These are phyloP conservation scores for Teunomyces stri DNA, from an alignment of 805 yeast species.

Conservation along the genomic window DNA sequence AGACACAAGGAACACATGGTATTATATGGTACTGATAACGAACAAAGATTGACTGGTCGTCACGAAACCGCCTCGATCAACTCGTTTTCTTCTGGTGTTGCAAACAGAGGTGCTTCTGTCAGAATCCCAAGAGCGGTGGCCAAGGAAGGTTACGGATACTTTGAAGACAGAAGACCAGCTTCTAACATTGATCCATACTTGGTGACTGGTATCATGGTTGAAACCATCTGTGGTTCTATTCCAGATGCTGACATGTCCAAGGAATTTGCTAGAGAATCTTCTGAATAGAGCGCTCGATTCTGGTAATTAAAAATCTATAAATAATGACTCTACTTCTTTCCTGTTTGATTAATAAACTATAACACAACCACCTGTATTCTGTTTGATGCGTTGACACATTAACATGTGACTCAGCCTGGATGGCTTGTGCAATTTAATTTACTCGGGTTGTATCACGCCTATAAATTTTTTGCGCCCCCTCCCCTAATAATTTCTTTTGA, in stretches of 20 bases:
- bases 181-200: slow-evolving; percentile 98
- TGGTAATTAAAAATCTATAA: slow-evolving; percentile 4
- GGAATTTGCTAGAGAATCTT: slow-evolving; percentile 76
- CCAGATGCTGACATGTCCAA: slow-evolving; percentile 93
- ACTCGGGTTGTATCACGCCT: too few relatives aligned
- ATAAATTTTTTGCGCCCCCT: not conserved
- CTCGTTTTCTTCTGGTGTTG: slow-evolving; percentile 92
- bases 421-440: too few relatives aligned
- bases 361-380: not conserved
- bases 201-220: slow-evolving; percentile 97
- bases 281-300: slow-evolving; percentile 18
- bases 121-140: slow-evolving; percentile 99
- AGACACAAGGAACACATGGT: slow-evolving; percentile 97
- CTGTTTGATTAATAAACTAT: not conserved
- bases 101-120: slow-evolving; percentile 98
- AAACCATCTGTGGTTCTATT: slow-evolving; percentile 92
- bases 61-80: slow-evolving; percentile 97
- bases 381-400: too few relatives aligned
- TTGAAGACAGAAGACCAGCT: slow-evolving; percentile 99
- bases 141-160: slow-evolving; percentile 96
- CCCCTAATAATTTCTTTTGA: not conserved
- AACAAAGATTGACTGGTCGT: slow-evolving; percentile 92
- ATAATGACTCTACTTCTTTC: slow-evolving; percentile 3
- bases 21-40: slow-evolving; percentile 94
- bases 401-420: too few relatives aligned